These are phyloP conservation scores for Kuraishia floccosa DNA, from an alignment of 805 yeast species.

Conservation along the genomic window DNA sequence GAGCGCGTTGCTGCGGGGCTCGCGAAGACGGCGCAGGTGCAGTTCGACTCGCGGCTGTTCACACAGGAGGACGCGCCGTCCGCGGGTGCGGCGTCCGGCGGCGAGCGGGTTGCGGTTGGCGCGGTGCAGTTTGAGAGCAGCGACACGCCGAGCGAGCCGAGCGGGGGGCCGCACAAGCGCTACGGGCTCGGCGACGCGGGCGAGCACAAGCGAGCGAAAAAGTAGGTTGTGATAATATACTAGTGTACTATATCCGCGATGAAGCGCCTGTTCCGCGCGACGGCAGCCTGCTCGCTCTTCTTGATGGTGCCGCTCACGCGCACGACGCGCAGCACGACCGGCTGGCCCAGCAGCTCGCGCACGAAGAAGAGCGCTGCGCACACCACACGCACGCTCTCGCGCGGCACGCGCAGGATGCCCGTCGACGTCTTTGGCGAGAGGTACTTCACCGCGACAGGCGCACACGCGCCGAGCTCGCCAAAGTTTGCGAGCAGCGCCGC, in stretches of 20 bases:
- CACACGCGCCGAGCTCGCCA: conserved; percentile 74
- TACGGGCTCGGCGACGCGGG: too few species aligned
- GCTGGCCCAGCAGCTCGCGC: conserved; percentile 32
- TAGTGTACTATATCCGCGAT: conserved; percentile 3
- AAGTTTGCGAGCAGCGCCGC: conserved; percentile 47
- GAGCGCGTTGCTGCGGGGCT: conserved; percentile 41
- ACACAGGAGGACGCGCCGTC: too few species aligned
- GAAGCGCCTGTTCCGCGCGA: conserved; percentile 32
- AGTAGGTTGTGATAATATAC: too few species aligned
- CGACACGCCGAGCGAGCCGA: too few species aligned
- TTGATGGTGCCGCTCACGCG: conserved; percentile 83
- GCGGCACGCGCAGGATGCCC: conserved; percentile 70
- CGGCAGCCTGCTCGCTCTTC: conserved; percentile 66
- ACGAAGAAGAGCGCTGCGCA: conserved; percentile 58
- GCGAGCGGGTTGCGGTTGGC: too few species aligned
- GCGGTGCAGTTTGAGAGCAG: too few species aligned
- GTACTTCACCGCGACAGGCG: conserved; percentile 57
- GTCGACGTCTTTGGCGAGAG: conserved; percentile 74
- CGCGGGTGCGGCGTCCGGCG: too few species aligned
- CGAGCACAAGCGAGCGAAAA: too few species aligned
- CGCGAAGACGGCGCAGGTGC: conserved; percentile 9
- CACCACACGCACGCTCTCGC: conserved; percentile 51
- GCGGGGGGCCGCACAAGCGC: too few species aligned
- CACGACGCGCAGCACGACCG: conserved; percentile 45
- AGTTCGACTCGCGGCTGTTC: conserved; percentile 53